A percentile compares a stretch with the other conserved stretches of the same genome.
Evolutionary conservation across 257 asterid species (phyloP).

Genomic region (Gynochthodes officinalis): DNA sequence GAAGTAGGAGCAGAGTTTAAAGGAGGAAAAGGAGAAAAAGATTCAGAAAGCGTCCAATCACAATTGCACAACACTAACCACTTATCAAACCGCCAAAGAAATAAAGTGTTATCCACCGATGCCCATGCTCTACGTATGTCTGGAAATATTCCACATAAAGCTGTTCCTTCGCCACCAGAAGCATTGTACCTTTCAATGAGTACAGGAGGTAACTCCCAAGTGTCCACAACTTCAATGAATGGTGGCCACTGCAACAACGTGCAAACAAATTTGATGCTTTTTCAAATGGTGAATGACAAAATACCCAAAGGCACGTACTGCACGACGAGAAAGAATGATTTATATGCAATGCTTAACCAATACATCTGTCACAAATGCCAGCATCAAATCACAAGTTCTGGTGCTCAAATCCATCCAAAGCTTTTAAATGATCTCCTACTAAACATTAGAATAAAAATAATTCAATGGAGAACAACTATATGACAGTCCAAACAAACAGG

Average conservation of each 20-base stretch:
- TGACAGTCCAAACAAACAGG: neutral
- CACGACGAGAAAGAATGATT: neutral
- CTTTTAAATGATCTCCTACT: neutral
- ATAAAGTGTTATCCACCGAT: constrained; percentile 86
- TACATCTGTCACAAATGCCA: neutral
- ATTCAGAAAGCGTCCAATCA: neutral
- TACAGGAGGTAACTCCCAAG: constrained; percentile 95
- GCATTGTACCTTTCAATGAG: constrained; percentile 81
- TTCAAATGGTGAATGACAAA: neutral
- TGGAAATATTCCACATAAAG: constrained; percentile 95
- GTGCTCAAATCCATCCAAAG: neutral
- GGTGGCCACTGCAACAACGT: constrained; percentile 89
- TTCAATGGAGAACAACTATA: neutral
- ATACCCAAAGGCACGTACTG: neutral
- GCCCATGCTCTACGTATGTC: constrained; percentile 98
- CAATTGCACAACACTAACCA: constrained; percentile 48
- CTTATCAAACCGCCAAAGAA: constrained; percentile 95
- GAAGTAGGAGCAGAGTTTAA: neutral
- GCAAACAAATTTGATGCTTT: constrained; percentile 1
- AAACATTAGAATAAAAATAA: neutral
- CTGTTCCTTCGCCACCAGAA: constrained; percentile 98
- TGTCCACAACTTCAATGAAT: constrained; percentile 77
- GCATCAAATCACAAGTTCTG: neutral
- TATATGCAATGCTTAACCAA: neutral
- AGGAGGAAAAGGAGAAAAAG: neutral